Evolutionary conservation across 345 rosid genomes (phyloP), one percentile per base, ranked within the genome.

Genomic region (Eucalyptus curtisii): DNA sequence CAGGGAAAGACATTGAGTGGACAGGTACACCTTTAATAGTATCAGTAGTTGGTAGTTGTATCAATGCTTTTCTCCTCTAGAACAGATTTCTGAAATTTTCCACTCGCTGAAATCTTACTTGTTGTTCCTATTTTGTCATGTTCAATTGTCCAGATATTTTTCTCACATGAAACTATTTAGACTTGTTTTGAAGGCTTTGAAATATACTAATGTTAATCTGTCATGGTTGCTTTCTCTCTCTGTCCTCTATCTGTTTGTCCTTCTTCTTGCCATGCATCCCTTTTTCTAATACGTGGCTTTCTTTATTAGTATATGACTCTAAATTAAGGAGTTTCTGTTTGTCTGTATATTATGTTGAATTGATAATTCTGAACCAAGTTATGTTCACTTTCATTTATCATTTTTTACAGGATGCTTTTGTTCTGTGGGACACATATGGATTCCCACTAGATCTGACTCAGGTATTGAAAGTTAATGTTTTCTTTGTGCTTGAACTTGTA

Each of bases 371-470:
- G 17, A 16, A 48, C 45, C 57, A 57, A 19, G 49, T 33, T 49
- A 57, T 76, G 49, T 40, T 66, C 82, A 81, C 24, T 48, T 30
- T 33, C 10, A 86, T 40, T 85, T 25, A 66, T 61, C 86, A 49
- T 50, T 85, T 86, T 87, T 90, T 95, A 93, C 96, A 97, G 99
- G 99, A 96, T 91, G 99, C 99, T 88, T 97, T 98, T 93, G 87
- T 97, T 92, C 91, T 98, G 91, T 98, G 99, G 99, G 99, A 97
- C 88, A 98, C 98, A 53, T 98, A 92, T 94, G 99, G 99, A 90
- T 98, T 98, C 92, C 98, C 99, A 33, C 86, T 98, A 92, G 99
- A 98, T 93, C 93, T 98, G 90, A 98, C 99, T 89, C 98, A 97
- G 98, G 99, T 97, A 94, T 47, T 57, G 30, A 12, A 12, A 33